Evolutionary conservation across 306 rosid genomes (phyloP).

Genomic region (Rosa rugosa): DNA sequence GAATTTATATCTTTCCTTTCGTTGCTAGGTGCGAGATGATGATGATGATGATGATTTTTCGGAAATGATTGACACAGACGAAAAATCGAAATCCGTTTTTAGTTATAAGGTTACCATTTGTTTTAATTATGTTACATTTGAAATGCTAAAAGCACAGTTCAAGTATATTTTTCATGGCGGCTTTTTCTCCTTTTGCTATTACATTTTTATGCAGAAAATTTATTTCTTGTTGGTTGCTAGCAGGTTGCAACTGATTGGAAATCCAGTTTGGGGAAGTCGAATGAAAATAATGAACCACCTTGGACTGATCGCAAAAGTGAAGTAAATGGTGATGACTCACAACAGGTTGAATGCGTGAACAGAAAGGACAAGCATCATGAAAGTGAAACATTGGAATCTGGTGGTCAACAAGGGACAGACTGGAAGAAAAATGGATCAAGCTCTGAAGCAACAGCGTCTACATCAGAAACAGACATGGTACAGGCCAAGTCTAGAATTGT

Average conservation of each 20-base stretch:
- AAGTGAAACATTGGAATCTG: slow-evolving; percentile 44
- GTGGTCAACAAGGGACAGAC: slow-evolving; percentile 41
- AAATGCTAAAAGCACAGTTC: neutral
- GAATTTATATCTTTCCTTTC: slow-evolving; percentile 18
- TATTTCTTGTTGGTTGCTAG: slow-evolving; percentile 18
- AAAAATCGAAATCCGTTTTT: slow-evolving; percentile 35
- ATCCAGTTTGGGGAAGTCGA: slow-evolving; percentile 46
- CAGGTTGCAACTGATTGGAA: slow-evolving; percentile 57
- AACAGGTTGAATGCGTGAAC: slow-evolving; percentile 39
- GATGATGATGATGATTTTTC: slow-evolving; percentile 61
- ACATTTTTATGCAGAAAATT: neutral
- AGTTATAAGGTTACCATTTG: slow-evolving; percentile 35
- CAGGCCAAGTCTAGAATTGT: slow-evolving; percentile 52
- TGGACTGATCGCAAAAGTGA: slow-evolving; percentile 39
- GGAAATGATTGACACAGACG: slow-evolving; percentile 75
- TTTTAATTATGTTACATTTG: neutral
- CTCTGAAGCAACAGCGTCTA: slow-evolving; percentile 44
- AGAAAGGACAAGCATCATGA: slow-evolving; percentile 49
- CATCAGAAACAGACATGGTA: slow-evolving; percentile 47
- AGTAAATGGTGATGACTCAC: slow-evolving; percentile 44
- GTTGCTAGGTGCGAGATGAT: slow-evolving; percentile 61
- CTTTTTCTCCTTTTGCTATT: slow-evolving; percentile 8
- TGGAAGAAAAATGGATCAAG: slow-evolving; percentile 48
- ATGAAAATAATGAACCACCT: slow-evolving; percentile 40
- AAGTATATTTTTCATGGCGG: neutral